A percentile compares a stretch with the other conserved stretches of the same genome.
These are phyloP conservation scores for Phascolomyces articulosus DNA, from an alignment of 371 early-diverging fungal genomes.

Conservation along the genomic window DNA sequence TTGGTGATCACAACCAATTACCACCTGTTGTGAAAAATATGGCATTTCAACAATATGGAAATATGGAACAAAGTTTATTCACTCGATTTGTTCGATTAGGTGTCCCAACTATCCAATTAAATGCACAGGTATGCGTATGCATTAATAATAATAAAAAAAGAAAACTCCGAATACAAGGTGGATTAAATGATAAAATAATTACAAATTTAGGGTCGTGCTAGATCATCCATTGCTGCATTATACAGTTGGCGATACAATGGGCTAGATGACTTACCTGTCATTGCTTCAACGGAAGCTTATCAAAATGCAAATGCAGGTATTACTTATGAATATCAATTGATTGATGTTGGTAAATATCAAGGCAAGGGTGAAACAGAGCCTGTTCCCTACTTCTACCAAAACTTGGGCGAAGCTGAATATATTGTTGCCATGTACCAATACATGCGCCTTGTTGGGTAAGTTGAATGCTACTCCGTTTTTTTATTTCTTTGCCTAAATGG, in stretches of 20 bases:
- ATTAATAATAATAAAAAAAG: too few relatives aligned
- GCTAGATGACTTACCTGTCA: constrained; percentile 64
- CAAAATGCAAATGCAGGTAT: constrained; percentile 85
- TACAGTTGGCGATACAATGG: constrained; percentile 83
- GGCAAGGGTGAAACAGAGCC: constrained; percentile 87
- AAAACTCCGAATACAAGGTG: too few relatives aligned
- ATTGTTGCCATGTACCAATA: constrained; percentile 93
- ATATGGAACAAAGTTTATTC: constrained; percentile 94
- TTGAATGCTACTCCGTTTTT: constrained; percentile 9
- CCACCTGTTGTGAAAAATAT: constrained; percentile 92
- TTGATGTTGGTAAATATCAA: constrained; percentile 80
- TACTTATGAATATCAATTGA: constrained; percentile 77
- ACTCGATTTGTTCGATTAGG: constrained; percentile 89
- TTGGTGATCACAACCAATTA: constrained; percentile 97
- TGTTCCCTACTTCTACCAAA: constrained; percentile 80
- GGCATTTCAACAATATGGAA: constrained; percentile 82
- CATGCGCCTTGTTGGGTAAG: constrained; percentile 87
- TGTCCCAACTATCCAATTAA: constrained; percentile 83
- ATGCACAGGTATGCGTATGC: constrained; percentile 77
- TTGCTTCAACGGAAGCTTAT: constrained; percentile 42
- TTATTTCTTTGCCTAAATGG: neutral
- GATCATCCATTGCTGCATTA: constrained; percentile 79
- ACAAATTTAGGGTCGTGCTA: constrained; percentile 79
- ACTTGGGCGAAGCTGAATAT: constrained; percentile 97
- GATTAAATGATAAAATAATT: too few relatives aligned